Percentiles rank a stretch among this genome's conserved stretches.
phyloP scores from a whole-genome alignment of 805 yeast genomes.

The Zygotorulaspora sp. region DNA sequence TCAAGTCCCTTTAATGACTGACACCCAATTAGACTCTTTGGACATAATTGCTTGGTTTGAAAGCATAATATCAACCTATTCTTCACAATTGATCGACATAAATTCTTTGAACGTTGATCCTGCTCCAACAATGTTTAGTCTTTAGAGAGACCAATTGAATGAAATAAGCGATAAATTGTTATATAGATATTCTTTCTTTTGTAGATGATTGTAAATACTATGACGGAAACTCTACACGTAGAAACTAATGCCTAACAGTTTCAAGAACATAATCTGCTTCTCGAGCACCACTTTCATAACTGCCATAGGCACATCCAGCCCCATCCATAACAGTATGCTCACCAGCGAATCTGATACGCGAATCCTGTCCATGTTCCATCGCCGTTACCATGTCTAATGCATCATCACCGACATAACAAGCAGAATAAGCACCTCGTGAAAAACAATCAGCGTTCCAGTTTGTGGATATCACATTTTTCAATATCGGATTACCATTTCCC shows the following conservation, averaged over 20 bases:
- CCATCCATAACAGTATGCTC: slow-evolving; percentile 86
- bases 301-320: slow-evolving; percentile 90
- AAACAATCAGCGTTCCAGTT: slow-evolving; percentile 80
- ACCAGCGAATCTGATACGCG: slow-evolving; percentile 73
- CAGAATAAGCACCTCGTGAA: slow-evolving; percentile 77
- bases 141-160: slow-evolving; percentile 1
- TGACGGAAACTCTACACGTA: too few relatives aligned
- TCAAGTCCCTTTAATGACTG: slow-evolving; percentile 26
- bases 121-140: slow-evolving; percentile 10
- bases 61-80: slow-evolving; percentile 19
- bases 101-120: slow-evolving; percentile 6
- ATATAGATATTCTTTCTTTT: background rate
- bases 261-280: slow-evolving; percentile 43
- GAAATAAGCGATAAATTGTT: background rate
- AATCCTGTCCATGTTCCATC: slow-evolving; percentile 54
- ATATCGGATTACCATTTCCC: slow-evolving; percentile 31
- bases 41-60: slow-evolving; percentile 32
- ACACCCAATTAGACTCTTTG: slow-evolving; percentile 19
- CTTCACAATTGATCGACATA: slow-evolving; percentile 18
- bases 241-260: slow-evolving; percentile 1
- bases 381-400: slow-evolving; percentile 59
- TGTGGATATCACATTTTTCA: slow-evolving; percentile 45
- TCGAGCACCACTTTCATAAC: slow-evolving; percentile 70
- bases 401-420: slow-evolving; percentile 63
- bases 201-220: background rate